Evolutionary conservation across 768 basidiomycete genomes (phyloP).

Genomic region (Leccinum rimulosum): DNA sequence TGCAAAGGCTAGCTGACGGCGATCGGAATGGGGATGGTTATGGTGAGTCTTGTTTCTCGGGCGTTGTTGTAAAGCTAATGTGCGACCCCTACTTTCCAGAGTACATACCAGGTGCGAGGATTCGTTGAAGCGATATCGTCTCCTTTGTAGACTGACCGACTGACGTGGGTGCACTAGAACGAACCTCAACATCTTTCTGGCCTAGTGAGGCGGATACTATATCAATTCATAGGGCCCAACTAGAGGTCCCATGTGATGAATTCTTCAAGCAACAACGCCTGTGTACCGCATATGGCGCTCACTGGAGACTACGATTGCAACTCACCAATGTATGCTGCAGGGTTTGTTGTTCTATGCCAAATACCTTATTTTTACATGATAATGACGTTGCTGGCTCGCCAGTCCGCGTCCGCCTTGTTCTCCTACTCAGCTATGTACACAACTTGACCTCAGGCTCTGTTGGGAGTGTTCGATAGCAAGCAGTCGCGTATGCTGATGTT

Average conservation of each 20-base stretch:
- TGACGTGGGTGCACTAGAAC: constrained; percentile 33
- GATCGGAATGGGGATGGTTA: constrained; percentile 88
- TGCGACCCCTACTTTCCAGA: constrained; percentile 37
- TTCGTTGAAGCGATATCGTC: not conserved
- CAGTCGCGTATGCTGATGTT: not conserved
- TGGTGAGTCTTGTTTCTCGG: constrained; percentile 47
- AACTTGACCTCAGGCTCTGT: too few relatives aligned
- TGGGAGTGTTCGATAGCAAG: too few relatives aligned
- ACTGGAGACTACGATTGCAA: not conserved
- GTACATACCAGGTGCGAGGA: constrained; percentile 66
- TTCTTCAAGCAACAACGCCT: not conserved
- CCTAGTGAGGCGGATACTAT: constrained; percentile 75
- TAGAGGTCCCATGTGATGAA: constrained; percentile 26
- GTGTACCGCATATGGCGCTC: not conserved
- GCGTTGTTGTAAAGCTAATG: constrained; percentile 5
- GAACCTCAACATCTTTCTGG: constrained; percentile 83
- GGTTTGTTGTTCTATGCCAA: not conserved
- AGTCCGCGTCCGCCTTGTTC: not conserved
- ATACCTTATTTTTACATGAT: not conserved
- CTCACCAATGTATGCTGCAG: not conserved
- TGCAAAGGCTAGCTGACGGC: constrained; percentile 49
- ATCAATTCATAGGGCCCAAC: constrained; percentile 89
- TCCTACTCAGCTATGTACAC: too few relatives aligned
- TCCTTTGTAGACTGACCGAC: not conserved
- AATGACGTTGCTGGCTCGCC: not conserved